phyloP scores from a whole-genome alignment of 2,329 filamentous ascomycete species.

The Fusarium drepaniforme region DNA sequence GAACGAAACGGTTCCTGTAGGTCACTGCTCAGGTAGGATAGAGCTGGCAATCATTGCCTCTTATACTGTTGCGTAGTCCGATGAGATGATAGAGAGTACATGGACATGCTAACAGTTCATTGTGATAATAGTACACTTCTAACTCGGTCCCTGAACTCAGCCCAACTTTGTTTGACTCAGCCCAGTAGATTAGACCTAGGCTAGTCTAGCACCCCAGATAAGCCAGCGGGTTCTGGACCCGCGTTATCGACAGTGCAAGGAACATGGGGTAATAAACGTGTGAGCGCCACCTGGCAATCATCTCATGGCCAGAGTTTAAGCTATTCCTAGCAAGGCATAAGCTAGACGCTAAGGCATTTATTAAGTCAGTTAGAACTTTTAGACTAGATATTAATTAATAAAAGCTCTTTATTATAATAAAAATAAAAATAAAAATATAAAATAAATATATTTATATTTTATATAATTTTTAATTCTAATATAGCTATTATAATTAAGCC shows the following conservation, averaged over 20 bases:
- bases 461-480: no score
- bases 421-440: no score
- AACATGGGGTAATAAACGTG: neutral
- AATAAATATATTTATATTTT: no score
- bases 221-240: neutral
- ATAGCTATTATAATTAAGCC: no score
- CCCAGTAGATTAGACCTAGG: neutral
- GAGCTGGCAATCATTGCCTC: neutral
- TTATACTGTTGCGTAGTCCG: neutral
- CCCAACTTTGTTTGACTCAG: neutral
- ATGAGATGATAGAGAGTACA: neutral
- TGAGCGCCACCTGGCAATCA: no score
- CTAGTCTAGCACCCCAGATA: neutral
- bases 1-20: neutral
- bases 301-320: no score
- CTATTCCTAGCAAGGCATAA: no score
- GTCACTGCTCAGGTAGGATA: neutral
- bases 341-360: no score
- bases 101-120: neutral
- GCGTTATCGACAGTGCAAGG: neutral
- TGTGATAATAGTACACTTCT: neutral
- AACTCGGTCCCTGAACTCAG: neutral
- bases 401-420: no score
- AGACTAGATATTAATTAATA: no score
- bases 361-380: no score